phyloP scores from a whole-genome alignment of 75 land plant genomes.

The Pseudotsuga menziesii region DNA sequence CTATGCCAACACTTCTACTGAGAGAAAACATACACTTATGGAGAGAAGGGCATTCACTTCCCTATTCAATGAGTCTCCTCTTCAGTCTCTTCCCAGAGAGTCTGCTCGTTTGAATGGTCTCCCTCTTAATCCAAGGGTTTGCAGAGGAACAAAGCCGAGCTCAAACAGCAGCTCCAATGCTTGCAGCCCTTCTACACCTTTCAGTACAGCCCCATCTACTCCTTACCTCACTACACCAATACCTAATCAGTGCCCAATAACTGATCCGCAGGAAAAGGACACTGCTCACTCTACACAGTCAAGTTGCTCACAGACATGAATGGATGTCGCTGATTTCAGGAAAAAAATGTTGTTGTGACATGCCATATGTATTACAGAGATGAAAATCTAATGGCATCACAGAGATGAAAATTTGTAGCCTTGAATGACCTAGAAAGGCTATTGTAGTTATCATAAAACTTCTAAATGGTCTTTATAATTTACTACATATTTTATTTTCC shows the following conservation, averaged over 20 bases:
- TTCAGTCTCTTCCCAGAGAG: neutral
- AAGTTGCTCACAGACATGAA: neutral
- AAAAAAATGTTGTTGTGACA: too few relatives aligned
- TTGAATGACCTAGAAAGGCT: too few relatives aligned
- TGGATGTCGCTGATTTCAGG: too few relatives aligned
- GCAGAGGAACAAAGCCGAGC: neutral
- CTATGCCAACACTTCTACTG: neutral
- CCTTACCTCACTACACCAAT: neutral
- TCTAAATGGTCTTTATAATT: too few relatives aligned
- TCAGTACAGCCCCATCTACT: slow-evolving; percentile 7
- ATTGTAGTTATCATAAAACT: too few relatives aligned
- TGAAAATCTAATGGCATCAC: too few relatives aligned
- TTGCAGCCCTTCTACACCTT: slow-evolving; percentile 8
- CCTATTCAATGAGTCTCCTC: neutral
- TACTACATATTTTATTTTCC: too few relatives aligned
- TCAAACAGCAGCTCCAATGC: slow-evolving; percentile 1
- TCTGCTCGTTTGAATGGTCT: neutral
- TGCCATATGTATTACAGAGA: too few relatives aligned
- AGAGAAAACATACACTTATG: neutral
- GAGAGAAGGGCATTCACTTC: slow-evolving; percentile 5
- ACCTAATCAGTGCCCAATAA: neutral
- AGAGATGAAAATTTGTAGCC: too few relatives aligned
- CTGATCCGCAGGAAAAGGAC: neutral
- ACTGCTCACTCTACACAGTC: neutral
- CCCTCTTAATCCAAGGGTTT: neutral